Evolutionary conservation across 257 asterid species (phyloP).

Genomic region (Salvia miltiorrhiza): DNA sequence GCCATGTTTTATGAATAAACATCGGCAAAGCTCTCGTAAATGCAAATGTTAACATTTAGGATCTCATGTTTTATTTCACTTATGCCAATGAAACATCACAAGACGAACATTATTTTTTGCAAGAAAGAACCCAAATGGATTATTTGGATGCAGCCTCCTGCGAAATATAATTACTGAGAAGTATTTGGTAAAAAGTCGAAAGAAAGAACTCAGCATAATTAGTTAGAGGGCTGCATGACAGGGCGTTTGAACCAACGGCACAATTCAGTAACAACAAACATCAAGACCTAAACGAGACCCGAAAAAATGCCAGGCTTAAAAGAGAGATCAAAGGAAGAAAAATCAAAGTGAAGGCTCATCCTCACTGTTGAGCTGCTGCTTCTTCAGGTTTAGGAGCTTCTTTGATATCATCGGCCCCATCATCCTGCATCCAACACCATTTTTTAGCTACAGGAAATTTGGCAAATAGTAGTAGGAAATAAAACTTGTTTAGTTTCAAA

Average conservation of each 20-base stretch:
- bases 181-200: background rate
- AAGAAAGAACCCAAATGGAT: background rate
- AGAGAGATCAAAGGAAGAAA: conserved; percentile 1
- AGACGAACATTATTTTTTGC: background rate
- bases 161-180: background rate
- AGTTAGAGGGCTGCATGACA: conserved; percentile 13
- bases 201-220: background rate
- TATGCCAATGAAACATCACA: background rate
- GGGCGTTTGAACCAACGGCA: conserved; percentile 3
- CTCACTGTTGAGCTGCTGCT: conserved; percentile 36
- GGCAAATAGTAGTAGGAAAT: too few species aligned
- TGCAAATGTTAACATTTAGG: background rate
- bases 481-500: too few species aligned
- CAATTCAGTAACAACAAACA: conserved; percentile 17
- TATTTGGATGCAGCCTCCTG: conserved; percentile 9
- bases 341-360: background rate
- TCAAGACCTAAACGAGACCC: conserved; percentile 21
- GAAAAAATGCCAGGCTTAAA: conserved; percentile 15
- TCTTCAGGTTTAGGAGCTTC: conserved; percentile 45
- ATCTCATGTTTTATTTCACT: background rate
- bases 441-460: background rate
- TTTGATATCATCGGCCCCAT: conserved; percentile 50
- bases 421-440: conserved; percentile 33
- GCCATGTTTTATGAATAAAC: background rate
- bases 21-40: background rate